These are phyloP conservation scores for Cytospora chrysosperma DNA, from an alignment of 2,329 filamentous ascomycete species.

Conservation along the genomic window DNA sequence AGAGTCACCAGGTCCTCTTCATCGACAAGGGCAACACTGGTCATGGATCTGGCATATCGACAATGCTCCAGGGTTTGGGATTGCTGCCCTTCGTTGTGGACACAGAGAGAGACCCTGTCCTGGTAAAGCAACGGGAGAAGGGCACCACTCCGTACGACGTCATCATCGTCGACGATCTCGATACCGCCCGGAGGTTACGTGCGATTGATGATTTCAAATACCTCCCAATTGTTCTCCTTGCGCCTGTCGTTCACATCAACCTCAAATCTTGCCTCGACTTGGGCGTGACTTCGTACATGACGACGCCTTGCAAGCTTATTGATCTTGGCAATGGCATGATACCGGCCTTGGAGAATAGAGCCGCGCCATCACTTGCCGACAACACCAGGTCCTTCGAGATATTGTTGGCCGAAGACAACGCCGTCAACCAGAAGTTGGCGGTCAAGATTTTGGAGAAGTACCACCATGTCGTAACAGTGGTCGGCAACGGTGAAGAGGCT, in stretches of 20 bases:
- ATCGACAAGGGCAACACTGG: constrained; percentile 87
- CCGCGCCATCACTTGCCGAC: constrained; percentile 86
- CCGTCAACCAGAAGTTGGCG: constrained; percentile 92
- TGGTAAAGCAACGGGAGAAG: constrained; percentile 51
- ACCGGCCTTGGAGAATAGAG: constrained; percentile 88
- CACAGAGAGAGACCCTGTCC: constrained; percentile 65
- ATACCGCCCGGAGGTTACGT: constrained; percentile 80
- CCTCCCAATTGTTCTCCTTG: constrained; percentile 89
- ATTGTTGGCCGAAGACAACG: constrained; percentile 92
- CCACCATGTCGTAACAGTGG: constrained; percentile 87
- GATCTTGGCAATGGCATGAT: constrained; percentile 96
- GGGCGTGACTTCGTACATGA: constrained; percentile 99
- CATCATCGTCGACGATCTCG: constrained; percentile 91
- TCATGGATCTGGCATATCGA: constrained; percentile 71
- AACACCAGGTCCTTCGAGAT: constrained; percentile 96
- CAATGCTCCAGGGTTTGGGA: constrained; percentile 75
- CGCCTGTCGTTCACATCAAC: constrained; percentile 84
- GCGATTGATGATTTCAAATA: constrained; percentile 96
- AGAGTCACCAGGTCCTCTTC: constrained; percentile 87
- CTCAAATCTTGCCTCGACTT: constrained; percentile 92
- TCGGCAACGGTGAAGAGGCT: constrained; percentile 91
- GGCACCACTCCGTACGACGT: constrained; percentile 80
- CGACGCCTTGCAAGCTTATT: constrained; percentile 88
- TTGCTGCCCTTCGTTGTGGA: constrained; percentile 83
- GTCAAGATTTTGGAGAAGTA: constrained; percentile 98